Conservation (phyloP, 139 green algal genomes). For the Pedinophyceae sp. region DNA sequence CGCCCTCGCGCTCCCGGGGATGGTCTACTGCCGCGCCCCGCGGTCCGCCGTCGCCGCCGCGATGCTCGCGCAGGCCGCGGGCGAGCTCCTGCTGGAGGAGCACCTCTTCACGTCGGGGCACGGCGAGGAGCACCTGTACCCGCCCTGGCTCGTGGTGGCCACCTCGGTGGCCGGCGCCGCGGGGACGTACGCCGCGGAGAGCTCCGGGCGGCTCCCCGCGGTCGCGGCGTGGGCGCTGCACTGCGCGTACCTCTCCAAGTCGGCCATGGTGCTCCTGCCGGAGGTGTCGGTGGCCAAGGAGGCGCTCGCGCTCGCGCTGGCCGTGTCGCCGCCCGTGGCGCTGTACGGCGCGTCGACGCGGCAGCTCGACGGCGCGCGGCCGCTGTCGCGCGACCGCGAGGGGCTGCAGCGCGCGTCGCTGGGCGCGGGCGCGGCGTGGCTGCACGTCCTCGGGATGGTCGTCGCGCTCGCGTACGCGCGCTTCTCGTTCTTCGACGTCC, state of each 20-base stretch:
- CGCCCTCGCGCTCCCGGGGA: slow-evolving; percentile 52
- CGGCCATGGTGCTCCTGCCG: slow-evolving; percentile 69
- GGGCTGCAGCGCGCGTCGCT: neutral
- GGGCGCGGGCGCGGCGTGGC: slow-evolving; percentile 15
- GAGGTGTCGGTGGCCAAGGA: slow-evolving; percentile 24
- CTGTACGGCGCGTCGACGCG: slow-evolving; percentile 11
- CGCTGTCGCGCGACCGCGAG: neutral
- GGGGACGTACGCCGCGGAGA: slow-evolving; percentile 13
- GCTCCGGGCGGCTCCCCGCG: slow-evolving; percentile 1
- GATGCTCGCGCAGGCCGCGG: slow-evolving; percentile 27
- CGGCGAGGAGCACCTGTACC: slow-evolving; percentile 51
- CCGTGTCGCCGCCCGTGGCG: slow-evolving; percentile 33
- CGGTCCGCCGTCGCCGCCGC: slow-evolving; percentile 7
- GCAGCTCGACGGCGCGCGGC: neutral
- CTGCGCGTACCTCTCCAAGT: slow-evolving; percentile 65
- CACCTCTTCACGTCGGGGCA: slow-evolving; percentile 31
- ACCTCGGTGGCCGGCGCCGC: slow-evolving; percentile 58
- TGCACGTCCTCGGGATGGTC: slow-evolving; percentile 27
- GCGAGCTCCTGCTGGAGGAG: slow-evolving; percentile 46
- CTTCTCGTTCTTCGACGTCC: slow-evolving; percentile 74
- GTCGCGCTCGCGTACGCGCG: slow-evolving; percentile 41
- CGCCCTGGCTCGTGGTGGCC: slow-evolving; percentile 60
- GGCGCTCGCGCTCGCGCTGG: slow-evolving; percentile 28
- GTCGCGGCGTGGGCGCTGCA: slow-evolving; percentile 23
- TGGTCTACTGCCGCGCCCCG: slow-evolving; percentile 19